Base-by-base conservation (phyloP, 2,329 filamentous ascomycete species). In the Colletotrichum sp. region DNA sequence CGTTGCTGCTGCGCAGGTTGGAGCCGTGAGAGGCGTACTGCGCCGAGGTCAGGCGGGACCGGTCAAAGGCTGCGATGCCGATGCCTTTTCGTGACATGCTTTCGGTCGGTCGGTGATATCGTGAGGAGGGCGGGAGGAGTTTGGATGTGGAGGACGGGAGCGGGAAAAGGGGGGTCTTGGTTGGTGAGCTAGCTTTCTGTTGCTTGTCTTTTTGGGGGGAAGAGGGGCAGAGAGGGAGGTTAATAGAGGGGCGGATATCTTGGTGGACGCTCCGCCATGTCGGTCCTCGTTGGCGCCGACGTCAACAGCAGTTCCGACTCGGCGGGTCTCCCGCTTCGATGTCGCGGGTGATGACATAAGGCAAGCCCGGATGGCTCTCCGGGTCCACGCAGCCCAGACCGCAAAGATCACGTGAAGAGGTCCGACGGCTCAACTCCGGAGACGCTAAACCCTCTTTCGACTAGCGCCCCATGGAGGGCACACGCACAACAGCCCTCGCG, bases 11-110 rank as follows among this genome's bases (percentile, higher is more conserved):
- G 78, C 96, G 95, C n/a, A 99, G 93, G 67, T 91, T 93, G 77
- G 93, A 95, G 83, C 97, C 97, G 89, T 98, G 96, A 30, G 92
- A 94, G 76, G 96, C 96, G 88, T 96, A 99, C 81, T 97, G 96
- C 69, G 96, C 95, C 32, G 94, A 95, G 12, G 96, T 95, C 78
- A 98, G 92, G 71, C 93, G 94, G 77, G 93, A 94, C 79, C 96
- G 94, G 84, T 96, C 94, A 83, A 98, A 98, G 83, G 96, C 96
- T 36, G 94, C 96, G 74, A 99, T 93, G 81, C 96, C 96, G 77
- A 98, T 95, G 78, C 95, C 95, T 86, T 95, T 95, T 81, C 94
- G 93, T 24, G 92, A 93, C 92, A 93, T 93, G 71, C 36, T 81
- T 55, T 44, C 24, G 52, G 13, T 36, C 49, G 28, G 24, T 39